Evolutionary conservation across 2,329 filamentous ascomycete species (phyloP).

Genomic region (Esteya vermicola): DNA sequence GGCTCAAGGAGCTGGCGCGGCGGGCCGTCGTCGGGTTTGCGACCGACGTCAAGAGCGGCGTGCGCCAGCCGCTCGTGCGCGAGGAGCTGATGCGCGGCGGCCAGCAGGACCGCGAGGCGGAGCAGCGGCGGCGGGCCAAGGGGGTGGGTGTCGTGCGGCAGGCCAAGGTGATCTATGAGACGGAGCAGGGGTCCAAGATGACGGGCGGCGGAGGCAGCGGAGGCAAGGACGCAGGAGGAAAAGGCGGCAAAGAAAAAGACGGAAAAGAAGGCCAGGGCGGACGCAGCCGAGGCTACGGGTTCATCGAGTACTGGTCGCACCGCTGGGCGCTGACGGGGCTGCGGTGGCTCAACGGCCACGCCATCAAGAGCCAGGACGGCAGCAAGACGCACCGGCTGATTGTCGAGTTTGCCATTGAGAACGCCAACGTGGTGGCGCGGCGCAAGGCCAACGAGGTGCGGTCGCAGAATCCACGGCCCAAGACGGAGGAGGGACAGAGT

Average conservation of each 20-base stretch:
- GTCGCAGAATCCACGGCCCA: constrained; percentile 10
- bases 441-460: constrained; percentile 49
- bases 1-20: constrained; percentile 79
- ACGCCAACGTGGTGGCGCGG: constrained; percentile 83
- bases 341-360: constrained; percentile 77
- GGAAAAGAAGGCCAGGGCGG: constrained; percentile 12
- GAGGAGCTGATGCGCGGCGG: constrained; percentile 75
- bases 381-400: constrained; percentile 72
- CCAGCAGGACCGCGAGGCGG: constrained; percentile 66
- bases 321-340: constrained; percentile 90
- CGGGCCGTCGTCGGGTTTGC: constrained; percentile 92
- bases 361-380: constrained; percentile 45
- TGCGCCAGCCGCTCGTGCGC: constrained; percentile 66
- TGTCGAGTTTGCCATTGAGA: constrained; percentile 96
- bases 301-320: constrained; percentile 92
- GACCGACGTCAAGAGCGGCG: constrained; percentile 68
- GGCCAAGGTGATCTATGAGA: constrained; percentile 90
- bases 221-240: constrained; percentile 36
- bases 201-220: constrained; percentile 35
- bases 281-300: constrained; percentile 84
- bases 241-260: neutral
- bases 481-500: constrained; percentile 17
- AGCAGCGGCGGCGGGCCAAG: constrained; percentile 64
- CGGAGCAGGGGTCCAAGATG: constrained; percentile 71
- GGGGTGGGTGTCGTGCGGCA: constrained; percentile 81